Evolutionary conservation across 257 asterid genomes (phyloP).

Genomic region (Nicotiana paniculata): DNA sequence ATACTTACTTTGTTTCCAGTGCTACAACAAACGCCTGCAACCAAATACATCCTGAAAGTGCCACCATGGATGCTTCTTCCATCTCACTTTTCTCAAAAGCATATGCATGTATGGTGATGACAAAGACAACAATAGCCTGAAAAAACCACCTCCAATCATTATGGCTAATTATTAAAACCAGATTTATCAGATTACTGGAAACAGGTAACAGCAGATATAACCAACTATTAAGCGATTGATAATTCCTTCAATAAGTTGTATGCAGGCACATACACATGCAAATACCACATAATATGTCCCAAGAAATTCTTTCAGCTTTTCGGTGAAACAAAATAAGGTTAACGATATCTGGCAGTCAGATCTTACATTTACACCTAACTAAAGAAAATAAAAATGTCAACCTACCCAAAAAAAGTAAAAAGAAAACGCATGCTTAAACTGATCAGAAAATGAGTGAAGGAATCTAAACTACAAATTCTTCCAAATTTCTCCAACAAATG

Average conservation of each 20-base stretch:
- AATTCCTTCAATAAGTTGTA: neutral
- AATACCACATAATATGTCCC: neutral
- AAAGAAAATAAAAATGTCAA: neutral
- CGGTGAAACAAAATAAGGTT: neutral
- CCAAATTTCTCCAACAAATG: neutral
- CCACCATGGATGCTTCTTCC: constrained; percentile 99
- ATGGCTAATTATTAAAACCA: neutral
- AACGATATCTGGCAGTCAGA: neutral
- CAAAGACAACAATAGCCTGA: constrained; percentile 96
- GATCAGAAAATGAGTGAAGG: neutral
- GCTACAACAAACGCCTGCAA: constrained; percentile 96
- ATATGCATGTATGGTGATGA: constrained; percentile 77
- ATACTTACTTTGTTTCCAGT: constrained; percentile 82
- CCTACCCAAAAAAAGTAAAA: neutral
- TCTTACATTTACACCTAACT: neutral
- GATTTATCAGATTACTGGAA: neutral
- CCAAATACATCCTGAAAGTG: constrained; percentile 98
- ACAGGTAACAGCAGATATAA: neutral
- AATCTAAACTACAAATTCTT: neutral
- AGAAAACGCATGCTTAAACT: neutral
- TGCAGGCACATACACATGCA: neutral
- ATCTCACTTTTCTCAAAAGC: constrained; percentile 92
- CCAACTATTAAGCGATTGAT: neutral
- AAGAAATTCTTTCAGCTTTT: neutral
- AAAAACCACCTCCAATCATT: constrained; percentile 12